phyloP scores from a whole-genome alignment of 2,329 filamentous ascomycete species.

The Neofusicoccum laricinum region DNA sequence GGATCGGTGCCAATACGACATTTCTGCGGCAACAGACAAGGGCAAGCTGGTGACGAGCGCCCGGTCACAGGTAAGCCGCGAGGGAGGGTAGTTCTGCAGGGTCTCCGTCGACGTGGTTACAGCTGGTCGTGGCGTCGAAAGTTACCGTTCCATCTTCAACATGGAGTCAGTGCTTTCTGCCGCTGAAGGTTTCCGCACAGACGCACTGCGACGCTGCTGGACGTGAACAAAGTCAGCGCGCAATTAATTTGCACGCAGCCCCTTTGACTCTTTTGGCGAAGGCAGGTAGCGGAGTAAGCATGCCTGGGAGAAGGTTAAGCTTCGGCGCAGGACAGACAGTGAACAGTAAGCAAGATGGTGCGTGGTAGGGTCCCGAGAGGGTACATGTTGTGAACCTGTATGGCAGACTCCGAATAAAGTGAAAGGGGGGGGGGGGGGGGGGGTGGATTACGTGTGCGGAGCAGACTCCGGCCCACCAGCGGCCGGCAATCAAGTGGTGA shows the following conservation, averaged over 20 bases:
- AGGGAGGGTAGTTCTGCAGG: not conserved
- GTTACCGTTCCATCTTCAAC: not conserved
- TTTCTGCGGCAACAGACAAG: not conserved
- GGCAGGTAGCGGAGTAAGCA: not conserved
- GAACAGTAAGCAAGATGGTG: not conserved
- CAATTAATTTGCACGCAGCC: not conserved
- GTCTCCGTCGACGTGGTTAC: not conserved
- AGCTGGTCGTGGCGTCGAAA: not conserved
- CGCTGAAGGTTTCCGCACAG: not conserved
- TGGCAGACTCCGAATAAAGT: not conserved
- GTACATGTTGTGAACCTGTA: not conserved
- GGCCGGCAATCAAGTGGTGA: not conserved
- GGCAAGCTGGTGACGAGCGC: not conserved
- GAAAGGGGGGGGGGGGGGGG: not conserved
- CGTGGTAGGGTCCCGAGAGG: not conserved
- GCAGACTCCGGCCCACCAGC: not conserved
- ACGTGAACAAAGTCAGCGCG: not conserved
- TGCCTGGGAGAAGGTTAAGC: not conserved
- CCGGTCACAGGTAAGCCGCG: not conserved
- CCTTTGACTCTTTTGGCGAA: not conserved
- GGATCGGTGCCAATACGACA: not conserved
- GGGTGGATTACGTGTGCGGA: not conserved
- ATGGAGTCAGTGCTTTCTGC: not conserved
- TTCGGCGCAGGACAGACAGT: not conserved
- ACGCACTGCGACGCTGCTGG: not conserved